A percentile compares a stretch with the other conserved stretches of the same genome.
Evolutionary conservation across 2,329 filamentous ascomycete species (phyloP).

Genomic region (Aspergillus pseudoglaucus): DNA sequence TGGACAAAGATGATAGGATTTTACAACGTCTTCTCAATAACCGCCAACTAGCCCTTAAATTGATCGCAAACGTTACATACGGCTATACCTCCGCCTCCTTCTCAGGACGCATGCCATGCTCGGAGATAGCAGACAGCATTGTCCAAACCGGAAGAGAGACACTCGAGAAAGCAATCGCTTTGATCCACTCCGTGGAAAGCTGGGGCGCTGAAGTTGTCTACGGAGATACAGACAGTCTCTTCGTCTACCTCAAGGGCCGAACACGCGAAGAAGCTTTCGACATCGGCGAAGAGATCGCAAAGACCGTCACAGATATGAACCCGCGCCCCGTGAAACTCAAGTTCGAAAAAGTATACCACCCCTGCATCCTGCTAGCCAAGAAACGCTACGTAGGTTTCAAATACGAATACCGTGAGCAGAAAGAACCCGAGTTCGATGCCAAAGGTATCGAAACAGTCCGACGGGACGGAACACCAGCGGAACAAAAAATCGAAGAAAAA

Average conservation of each 20-base stretch:
- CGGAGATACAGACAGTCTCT: slow-evolving; percentile 93
- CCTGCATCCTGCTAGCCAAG: slow-evolving; percentile 88
- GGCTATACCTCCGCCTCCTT: slow-evolving; percentile 96
- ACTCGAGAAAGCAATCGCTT: slow-evolving; percentile 82
- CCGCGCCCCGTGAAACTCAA: slow-evolving; percentile 91
- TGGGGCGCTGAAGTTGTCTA: slow-evolving; percentile 98
- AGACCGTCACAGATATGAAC: slow-evolving; percentile 80
- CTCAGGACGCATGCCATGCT: slow-evolving; percentile 94
- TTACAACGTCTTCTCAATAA: slow-evolving; percentile 88
- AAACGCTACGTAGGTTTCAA: slow-evolving; percentile 98
- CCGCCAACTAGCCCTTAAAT: slow-evolving; percentile 83
- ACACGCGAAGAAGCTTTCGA: slow-evolving; percentile 84
- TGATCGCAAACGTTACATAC: slow-evolving; percentile 98
- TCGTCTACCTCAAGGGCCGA: slow-evolving; percentile 80
- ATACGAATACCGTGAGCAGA: slow-evolving; percentile 73
- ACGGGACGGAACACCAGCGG: slow-evolving; percentile 86
- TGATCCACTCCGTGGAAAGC: slow-evolving; percentile 77
- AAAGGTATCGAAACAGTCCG: slow-evolving; percentile 98
- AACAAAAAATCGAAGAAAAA: slow-evolving; percentile 95
- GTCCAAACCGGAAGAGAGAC: slow-evolving; percentile 95
- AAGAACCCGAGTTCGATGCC: slow-evolving; percentile 83
- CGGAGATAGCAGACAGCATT: slow-evolving; percentile 96
- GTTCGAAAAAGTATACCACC: slow-evolving; percentile 97
- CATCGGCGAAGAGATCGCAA: slow-evolving; percentile 86
- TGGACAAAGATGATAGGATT: slow-evolving; percentile 78